Conservation (phyloP, 2,329 filamentous ascomycete species). For the Xylariaceae sp. region DNA sequence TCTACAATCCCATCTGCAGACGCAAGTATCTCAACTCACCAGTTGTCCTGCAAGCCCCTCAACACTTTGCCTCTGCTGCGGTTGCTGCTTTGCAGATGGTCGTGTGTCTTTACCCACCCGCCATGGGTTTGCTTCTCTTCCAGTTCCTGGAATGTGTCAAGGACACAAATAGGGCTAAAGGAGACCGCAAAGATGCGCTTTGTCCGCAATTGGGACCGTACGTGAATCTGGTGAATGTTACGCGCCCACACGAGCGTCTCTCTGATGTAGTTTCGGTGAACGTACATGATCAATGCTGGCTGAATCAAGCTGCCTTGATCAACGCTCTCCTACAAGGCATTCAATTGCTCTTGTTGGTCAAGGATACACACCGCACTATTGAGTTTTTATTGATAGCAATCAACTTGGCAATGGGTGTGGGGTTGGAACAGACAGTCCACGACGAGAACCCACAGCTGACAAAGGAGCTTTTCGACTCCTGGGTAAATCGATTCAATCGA, state of each 20-base stretch:
- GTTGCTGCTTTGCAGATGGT: constrained; percentile 25
- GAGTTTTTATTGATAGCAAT: constrained; percentile 30
- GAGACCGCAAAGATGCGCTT: too few relatives aligned
- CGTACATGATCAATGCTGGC: constrained; percentile 26
- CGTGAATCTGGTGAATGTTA: too few relatives aligned
- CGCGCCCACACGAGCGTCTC: too few relatives aligned
- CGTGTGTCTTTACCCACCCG: constrained; percentile 27
- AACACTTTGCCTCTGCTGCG: constrained; percentile 27
- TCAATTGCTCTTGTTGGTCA: constrained; percentile 21
- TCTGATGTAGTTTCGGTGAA: too few relatives aligned
- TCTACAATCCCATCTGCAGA: constrained; percentile 26
- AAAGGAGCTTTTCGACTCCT: constrained; percentile 20
- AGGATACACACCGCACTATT: constrained; percentile 19
- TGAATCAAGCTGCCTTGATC: constrained; percentile 39
- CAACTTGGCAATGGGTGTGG: constrained; percentile 21
- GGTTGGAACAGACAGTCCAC: constrained; percentile 14
- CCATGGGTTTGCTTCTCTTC: constrained; percentile 30
- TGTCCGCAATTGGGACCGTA: too few relatives aligned
- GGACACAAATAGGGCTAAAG: constrained; percentile 4
- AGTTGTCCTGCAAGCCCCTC: constrained; percentile 10
- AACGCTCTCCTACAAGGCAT: constrained; percentile 31
- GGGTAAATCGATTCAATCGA: constrained; percentile 13
- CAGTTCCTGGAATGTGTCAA: constrained; percentile 28
- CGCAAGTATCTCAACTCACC: constrained; percentile 14
- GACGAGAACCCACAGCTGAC: constrained; percentile 15